Percentiles rank a stretch among this genome's conserved stretches.
Evolutionary conservation across 306 rosid species (phyloP).

Genomic region (Hippophae gyantsensis): DNA sequence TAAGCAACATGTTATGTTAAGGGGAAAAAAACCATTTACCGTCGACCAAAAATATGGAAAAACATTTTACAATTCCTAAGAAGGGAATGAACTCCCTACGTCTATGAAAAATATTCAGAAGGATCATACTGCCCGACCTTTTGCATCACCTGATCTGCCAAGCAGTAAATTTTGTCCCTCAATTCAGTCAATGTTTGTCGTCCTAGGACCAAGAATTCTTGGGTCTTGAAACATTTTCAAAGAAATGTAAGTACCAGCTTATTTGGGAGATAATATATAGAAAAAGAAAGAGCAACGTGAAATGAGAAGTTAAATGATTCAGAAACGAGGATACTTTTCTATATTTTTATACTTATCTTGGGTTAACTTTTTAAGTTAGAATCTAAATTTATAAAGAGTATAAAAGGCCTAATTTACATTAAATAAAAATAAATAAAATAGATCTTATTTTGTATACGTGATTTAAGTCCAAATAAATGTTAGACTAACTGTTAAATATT

Average conservation of each 20-base stretch:
- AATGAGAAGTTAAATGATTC: not conserved
- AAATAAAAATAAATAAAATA: no score
- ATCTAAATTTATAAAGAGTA: no score
- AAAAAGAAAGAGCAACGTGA: not conserved
- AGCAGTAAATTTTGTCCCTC: slow-evolving; percentile 74
- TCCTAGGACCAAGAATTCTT: slow-evolving; percentile 77
- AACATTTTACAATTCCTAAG: slow-evolving; percentile 12
- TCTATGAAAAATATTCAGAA: slow-evolving; percentile 85
- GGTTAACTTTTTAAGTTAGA: no score
- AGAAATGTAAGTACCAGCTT: slow-evolving; percentile 7
- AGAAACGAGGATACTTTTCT: not conserved
- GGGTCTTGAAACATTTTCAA: slow-evolving; percentile 41
- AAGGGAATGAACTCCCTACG: slow-evolving; percentile 34
- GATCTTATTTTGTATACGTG: no score
- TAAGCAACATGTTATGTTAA: no score
- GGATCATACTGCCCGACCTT: slow-evolving; percentile 60
- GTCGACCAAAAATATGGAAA: not conserved
- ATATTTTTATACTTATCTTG: no score
- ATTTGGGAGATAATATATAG: no score
- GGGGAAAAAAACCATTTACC: not conserved
- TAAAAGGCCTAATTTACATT: no score
- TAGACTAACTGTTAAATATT: no score
- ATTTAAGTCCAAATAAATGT: no score
- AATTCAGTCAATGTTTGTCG: slow-evolving; percentile 56
- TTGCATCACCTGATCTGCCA: slow-evolving; percentile 63